A percentile compares a stretch with the other conserved stretches of the same genome.
Conservation (phyloP, 208 protist species). For the Trypanosoma platydactyli region DNA sequence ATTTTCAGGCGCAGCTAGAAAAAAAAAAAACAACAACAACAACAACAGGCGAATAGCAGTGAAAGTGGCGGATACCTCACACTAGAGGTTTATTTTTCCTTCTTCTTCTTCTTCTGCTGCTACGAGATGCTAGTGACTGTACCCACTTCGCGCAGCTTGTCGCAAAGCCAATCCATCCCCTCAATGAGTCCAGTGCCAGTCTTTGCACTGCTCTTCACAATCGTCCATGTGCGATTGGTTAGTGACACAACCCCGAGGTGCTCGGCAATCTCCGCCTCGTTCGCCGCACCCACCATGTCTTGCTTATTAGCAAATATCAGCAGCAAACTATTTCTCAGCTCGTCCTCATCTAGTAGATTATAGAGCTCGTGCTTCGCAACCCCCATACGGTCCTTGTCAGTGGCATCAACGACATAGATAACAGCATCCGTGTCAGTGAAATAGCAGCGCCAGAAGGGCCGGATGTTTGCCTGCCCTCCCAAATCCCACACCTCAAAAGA, state of each 20-base stretch:
- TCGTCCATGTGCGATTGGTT: constrained; percentile 91
- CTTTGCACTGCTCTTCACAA: constrained; percentile 93
- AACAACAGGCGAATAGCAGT: not conserved
- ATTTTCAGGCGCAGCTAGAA: not conserved
- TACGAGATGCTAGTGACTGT: constrained; percentile 24
- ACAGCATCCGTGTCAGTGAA: constrained; percentile 94
- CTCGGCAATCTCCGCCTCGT: constrained; percentile 65
- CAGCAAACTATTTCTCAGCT: constrained; percentile 84
- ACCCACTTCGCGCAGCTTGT: constrained; percentile 69
- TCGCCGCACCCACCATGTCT: constrained; percentile 79
- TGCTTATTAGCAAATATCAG: constrained; percentile 98
- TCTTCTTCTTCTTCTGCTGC: no score
- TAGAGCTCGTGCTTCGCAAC: constrained; percentile 90
- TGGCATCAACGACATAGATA: constrained; percentile 95
- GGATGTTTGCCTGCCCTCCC: constrained; percentile 96
- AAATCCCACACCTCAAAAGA: constrained; percentile 99
- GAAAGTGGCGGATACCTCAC: no score
- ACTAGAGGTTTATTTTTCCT: no score
- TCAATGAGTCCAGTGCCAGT: constrained; percentile 92
- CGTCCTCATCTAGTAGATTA: constrained; percentile 84
- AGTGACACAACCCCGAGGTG: constrained; percentile 84
- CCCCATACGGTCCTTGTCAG: constrained; percentile 89
- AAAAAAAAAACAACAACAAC: constrained; percentile 1
- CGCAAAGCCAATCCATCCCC: constrained; percentile 94
- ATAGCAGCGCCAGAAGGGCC: constrained; percentile 97